Conservation (phyloP, 805 yeast species). For the Jamesozyma spencerorum region DNA sequence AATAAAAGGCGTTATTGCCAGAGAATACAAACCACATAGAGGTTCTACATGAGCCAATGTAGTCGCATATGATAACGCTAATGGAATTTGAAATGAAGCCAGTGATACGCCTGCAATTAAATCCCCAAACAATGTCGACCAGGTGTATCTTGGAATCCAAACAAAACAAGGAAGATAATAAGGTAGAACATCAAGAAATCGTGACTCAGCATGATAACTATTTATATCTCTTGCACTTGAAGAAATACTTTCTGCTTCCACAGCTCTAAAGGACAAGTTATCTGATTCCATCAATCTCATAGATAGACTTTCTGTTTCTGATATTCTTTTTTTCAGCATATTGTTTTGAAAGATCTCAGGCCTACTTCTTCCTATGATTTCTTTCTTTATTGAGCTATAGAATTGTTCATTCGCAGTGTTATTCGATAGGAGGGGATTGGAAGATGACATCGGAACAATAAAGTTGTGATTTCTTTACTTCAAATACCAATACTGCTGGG, state of each 20-base stretch:
- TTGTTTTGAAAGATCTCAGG: background rate
- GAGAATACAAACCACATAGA: constrained; percentile 64
- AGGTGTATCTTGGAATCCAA: constrained; percentile 52
- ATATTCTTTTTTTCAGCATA: background rate
- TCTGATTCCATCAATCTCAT: background rate
- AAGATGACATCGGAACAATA: no score
- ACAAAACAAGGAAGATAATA: constrained; percentile 60
- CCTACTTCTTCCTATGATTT: background rate
- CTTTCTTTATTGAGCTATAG: no score
- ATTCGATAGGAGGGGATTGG: no score
- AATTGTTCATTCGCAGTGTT: no score
- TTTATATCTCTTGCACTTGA: background rate
- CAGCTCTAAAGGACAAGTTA: no score
- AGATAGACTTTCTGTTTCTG: background rate
- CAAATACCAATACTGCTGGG: no score
- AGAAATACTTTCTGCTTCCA: background rate
- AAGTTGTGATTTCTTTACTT: no score
- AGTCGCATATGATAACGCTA: constrained; percentile 64
- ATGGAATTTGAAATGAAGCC: constrained; percentile 86
- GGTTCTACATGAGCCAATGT: constrained; percentile 81
- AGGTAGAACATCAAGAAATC: constrained; percentile 29
- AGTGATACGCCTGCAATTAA: constrained; percentile 75
- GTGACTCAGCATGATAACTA: background rate
- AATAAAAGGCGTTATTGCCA: constrained; percentile 68
- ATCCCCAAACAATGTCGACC: constrained; percentile 43